Evolutionary conservation across 2,329 filamentous ascomycete genomes (phyloP), one percentile per base, ranked within the genome.

Genomic region (Chalaropsis ovoidea): DNA sequence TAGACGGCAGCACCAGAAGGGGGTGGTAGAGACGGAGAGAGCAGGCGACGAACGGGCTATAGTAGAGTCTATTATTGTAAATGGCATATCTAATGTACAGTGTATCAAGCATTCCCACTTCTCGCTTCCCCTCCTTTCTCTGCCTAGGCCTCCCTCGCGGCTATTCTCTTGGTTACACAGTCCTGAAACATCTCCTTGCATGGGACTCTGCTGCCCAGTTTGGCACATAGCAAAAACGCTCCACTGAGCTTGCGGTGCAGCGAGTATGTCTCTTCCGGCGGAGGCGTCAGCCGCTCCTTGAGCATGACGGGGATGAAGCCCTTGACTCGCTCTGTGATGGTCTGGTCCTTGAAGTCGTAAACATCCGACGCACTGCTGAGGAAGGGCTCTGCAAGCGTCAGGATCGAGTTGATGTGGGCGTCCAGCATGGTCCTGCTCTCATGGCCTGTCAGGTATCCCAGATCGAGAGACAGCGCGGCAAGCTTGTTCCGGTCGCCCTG

Each of bases 201-300:
- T 66, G 80, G 80, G 2, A 99, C 92, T 69, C 84, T 82, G 74
- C 90, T 96, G 2, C 90, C 91, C 67, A 99, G 74, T 69, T 86
- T 83, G 0, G 94, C 92, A 75, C 94, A 99, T 19, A 99, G 79
- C 72, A 99, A 76, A 73, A 99, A 99, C 0, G 94, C 95, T 0
- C 94, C 94, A 74, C 91, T 96, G 65, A 99, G 77, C 78, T 99
- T 99, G 68, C 94, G 84, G 76, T 99, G 94, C 71, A 99, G 76
- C 73, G 88, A 93, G 73, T 99, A 99, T 63, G 94, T 99, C 80
- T 99, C 94, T 77, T 99, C 95, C 0, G 94, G 94, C 27, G 95
- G 94, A 27, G 94, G 93, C 17, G 90, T 85, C 22, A 99, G 77
- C 43, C 94, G 79, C 78, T 99, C 94, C 66, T 84, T 83, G 60